A percentile compares a stretch with the other conserved stretches of the same genome.
phyloP scores from a whole-genome alignment of 768 basidiomycete species.

The Gloeopeniophorella convolvens region DNA sequence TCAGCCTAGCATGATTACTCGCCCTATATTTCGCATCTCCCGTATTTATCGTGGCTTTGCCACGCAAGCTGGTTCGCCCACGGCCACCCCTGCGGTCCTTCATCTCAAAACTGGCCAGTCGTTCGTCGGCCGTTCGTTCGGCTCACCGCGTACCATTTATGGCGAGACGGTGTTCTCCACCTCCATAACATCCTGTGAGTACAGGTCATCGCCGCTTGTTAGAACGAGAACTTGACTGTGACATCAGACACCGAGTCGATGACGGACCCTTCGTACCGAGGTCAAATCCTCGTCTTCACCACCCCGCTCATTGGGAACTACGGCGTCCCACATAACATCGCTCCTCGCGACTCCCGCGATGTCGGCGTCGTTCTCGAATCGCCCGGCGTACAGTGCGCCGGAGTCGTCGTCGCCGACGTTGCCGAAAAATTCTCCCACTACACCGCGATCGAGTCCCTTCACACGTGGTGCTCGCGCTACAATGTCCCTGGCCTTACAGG shows the following conservation, averaged over 20 bases:
- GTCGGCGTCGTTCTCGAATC: slow-evolving; percentile 91
- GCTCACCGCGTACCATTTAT: slow-evolving; percentile 77
- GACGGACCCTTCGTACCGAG: slow-evolving; percentile 98
- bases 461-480: slow-evolving; percentile 88
- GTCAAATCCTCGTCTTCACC: slow-evolving; percentile 98
- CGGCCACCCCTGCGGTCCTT: slow-evolving; percentile 66
- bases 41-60: slow-evolving; percentile 56
- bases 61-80: slow-evolving; percentile 45
- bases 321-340: slow-evolving; percentile 81
- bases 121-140: slow-evolving; percentile 86
- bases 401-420: slow-evolving; percentile 88
- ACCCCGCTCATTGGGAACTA: slow-evolving; percentile 98
- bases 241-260: slow-evolving; percentile 94
- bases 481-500: slow-evolving; percentile 92
- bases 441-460: slow-evolving; percentile 85
- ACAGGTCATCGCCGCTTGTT: not conserved
- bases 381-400: slow-evolving; percentile 82
- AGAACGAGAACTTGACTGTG: slow-evolving; percentile 10
- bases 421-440: slow-evolving; percentile 95
- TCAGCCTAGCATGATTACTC: slow-evolving; percentile 48
- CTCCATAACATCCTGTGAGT: slow-evolving; percentile 96
- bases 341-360: slow-evolving; percentile 64
- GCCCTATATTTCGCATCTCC: slow-evolving; percentile 44
- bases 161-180: slow-evolving; percentile 99
- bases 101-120: slow-evolving; percentile 94